These are phyloP conservation scores for Herpetomonas tarakana DNA, from an alignment of 208 protist genomes.

Conservation along the genomic window DNA sequence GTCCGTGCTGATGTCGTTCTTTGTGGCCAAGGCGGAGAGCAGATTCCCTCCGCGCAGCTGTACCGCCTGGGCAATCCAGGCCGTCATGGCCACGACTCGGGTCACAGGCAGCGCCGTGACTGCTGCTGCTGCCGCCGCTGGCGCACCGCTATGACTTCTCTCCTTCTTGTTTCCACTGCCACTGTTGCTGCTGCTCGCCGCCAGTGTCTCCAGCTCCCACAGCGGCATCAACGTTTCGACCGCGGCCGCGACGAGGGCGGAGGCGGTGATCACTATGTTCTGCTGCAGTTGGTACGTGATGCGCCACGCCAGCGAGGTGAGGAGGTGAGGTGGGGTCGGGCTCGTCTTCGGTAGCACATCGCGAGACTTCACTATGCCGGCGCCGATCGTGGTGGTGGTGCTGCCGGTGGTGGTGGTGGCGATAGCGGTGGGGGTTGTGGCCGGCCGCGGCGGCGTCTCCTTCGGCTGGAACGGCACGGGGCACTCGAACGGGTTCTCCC, in stretches of 20 bases:
- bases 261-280: slow-evolving; percentile 75
- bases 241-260: slow-evolving; percentile 65
- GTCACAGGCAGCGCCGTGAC: background rate
- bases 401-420: background rate
- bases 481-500: slow-evolving; percentile 36
- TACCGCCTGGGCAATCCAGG: background rate
- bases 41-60: background rate
- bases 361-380: background rate
- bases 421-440: background rate
- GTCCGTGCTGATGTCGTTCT: background rate
- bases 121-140: background rate
- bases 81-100: background rate
- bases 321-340: slow-evolving; percentile 30
- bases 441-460: background rate
- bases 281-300: slow-evolving; percentile 60
- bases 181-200: too few species aligned
- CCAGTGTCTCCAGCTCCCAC: background rate
- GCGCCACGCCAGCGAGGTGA: slow-evolving; percentile 58
- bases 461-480: slow-evolving; percentile 38
- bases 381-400: background rate
- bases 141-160: too few species aligned
- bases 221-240: slow-evolving; percentile 45
- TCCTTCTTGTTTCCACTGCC: background rate
- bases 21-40: background rate
- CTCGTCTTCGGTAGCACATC: background rate